Evolutionary conservation across 1,284 basidiomycete genomes (phyloP).

Genomic region (Ganoderma lucidum): DNA sequence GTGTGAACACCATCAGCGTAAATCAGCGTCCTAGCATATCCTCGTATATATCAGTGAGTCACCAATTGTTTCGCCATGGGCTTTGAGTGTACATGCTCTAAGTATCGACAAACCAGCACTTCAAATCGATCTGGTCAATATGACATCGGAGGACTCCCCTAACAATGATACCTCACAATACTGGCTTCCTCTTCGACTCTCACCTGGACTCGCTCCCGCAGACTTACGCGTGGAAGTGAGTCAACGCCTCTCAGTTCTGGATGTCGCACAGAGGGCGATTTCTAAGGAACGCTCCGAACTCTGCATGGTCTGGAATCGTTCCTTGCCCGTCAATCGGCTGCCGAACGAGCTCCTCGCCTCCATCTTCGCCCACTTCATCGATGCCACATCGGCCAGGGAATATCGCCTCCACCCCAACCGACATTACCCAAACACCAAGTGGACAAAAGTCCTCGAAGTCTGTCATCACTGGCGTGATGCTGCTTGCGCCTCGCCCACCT

Average conservation of each 20-base stretch:
- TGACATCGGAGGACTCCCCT: not conserved
- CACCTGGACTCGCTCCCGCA: not conserved
- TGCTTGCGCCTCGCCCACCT: not conserved
- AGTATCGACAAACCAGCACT: not conserved
- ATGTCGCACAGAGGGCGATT: not conserved
- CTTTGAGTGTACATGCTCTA: not conserved
- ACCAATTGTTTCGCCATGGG: not conserved
- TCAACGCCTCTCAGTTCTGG: not conserved
- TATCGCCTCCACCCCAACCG: not conserved
- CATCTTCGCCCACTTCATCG: not conserved
- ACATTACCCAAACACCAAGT: not conserved
- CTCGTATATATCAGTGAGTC: not conserved
- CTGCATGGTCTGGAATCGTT: not conserved
- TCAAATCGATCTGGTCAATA: not conserved
- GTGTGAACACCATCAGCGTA: not conserved
- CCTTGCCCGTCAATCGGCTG: conserved; percentile 3
- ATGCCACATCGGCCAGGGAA: not conserved
- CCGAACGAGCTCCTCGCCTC: conserved; percentile 6
- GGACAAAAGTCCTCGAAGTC: not conserved
- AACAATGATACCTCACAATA: not conserved
- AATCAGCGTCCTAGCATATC: not conserved
- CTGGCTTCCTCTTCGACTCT: not conserved
- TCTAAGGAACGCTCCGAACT: not conserved
- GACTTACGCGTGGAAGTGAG: not conserved
- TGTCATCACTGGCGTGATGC: not conserved